phyloP scores from a whole-genome alignment of 139 green algal genomes.

The Picochlorum sp. region DNA sequence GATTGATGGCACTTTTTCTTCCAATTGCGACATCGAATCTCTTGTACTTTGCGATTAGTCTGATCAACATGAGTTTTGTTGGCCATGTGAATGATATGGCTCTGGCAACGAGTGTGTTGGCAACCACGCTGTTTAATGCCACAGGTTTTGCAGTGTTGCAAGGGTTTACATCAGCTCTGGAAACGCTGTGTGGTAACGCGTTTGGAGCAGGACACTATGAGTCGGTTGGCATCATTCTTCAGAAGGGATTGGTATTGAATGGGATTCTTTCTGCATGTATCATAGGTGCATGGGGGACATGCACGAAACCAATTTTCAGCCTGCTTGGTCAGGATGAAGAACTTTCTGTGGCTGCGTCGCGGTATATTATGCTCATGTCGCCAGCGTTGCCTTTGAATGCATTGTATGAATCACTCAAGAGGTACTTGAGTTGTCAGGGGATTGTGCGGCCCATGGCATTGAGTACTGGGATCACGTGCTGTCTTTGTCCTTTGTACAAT shows the following conservation, averaged over 20 bases:
- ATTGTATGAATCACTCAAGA: conserved; percentile 6
- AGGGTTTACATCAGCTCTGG: not conserved
- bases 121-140: not conserved
- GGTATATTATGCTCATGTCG: conserved; percentile 1
- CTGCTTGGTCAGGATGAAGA: not conserved
- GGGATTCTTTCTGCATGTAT: not conserved
- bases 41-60: conserved; percentile 1
- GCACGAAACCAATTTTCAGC: not conserved
- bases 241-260: not conserved
- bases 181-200: not conserved
- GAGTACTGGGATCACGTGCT: not conserved
- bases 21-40: not conserved
- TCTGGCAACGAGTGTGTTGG: not conserved
- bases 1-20: not conserved
- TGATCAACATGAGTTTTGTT: not conserved
- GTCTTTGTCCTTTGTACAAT: conserved; percentile 4
- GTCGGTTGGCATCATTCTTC: not conserved
- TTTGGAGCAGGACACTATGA: not conserved
- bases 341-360: not conserved
- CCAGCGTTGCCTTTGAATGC: not conserved
- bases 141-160: not conserved
- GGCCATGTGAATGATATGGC: not conserved
- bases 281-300: not conserved
- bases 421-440: not conserved
- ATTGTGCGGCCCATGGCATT: conserved; percentile 3